phyloP scores from a whole-genome alignment of 495 filamentous ascomycete genomes.

The Jackrogersella minutella region DNA sequence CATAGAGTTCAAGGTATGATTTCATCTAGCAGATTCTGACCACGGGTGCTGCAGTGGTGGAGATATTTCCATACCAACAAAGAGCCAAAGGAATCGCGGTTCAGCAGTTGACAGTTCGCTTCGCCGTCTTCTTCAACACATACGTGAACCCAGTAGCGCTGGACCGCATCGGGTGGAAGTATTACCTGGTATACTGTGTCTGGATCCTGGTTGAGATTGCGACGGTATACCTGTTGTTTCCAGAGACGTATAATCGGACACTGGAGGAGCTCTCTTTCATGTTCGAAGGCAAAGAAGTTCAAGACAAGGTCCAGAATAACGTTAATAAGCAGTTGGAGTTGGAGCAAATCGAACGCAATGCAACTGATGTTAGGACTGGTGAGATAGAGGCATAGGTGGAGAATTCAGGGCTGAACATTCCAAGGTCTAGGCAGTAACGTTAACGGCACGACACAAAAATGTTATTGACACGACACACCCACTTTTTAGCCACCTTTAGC shows the following conservation, averaged over 20 bases:
- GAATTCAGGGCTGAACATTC: no score
- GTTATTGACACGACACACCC: no score
- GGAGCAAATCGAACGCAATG: conserved; percentile 19
- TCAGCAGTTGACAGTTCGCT: conserved; percentile 64
- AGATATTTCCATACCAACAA: conserved; percentile 67
- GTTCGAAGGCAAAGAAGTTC: conserved; percentile 51
- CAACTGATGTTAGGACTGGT: background rate
- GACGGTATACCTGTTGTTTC: conserved; percentile 67
- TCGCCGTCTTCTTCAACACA: conserved; percentile 59
- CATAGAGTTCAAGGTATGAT: background rate
- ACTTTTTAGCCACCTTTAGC: no score
- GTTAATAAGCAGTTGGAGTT: conserved; percentile 49
- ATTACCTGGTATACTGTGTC: conserved; percentile 63
- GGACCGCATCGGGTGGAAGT: conserved; percentile 60
- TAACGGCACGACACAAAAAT: no score
- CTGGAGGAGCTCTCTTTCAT: conserved; percentile 55
- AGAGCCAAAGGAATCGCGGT: conserved; percentile 66
- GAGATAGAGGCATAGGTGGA: conserved; percentile 12
- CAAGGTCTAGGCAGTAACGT: no score
- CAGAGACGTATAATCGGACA: conserved; percentile 66
- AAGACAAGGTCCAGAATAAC: conserved; percentile 46
- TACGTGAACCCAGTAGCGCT: conserved; percentile 64
- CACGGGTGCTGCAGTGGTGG: conserved; percentile 53
- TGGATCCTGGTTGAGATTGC: conserved; percentile 64
- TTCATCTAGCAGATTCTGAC: conserved; percentile 2